These are phyloP conservation scores for Bonia amplexicaulis DNA, from an alignment of 176 grass and related monocot species.

Conservation along the genomic window DNA sequence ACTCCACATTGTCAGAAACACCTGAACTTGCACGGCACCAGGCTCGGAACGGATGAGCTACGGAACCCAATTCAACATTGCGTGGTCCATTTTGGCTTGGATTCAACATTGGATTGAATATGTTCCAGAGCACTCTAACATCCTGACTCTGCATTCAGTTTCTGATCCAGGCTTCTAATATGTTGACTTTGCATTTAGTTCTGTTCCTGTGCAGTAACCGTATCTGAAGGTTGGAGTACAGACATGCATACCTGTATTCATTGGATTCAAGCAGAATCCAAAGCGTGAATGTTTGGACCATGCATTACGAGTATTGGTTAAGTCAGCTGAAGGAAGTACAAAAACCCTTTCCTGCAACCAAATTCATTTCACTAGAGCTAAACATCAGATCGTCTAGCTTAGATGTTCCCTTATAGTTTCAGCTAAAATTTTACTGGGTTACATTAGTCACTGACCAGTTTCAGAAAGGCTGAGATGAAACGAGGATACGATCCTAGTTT, in stretches of 20 bases:
- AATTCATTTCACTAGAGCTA: neutral
- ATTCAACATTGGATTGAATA: conserved; percentile 24
- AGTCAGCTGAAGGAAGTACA: neutral
- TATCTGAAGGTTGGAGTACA: conserved; percentile 7
- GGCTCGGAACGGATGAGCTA: neutral
- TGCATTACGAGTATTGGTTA: neutral
- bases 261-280: neutral
- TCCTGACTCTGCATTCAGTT: neutral
- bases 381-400: no score
- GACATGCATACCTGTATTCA: neutral
- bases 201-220: neutral
- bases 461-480: neutral
- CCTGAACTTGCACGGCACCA: conserved; percentile 14
- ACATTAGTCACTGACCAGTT: neutral
- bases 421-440: neutral
- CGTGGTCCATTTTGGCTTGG: conserved; percentile 11
- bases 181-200: conserved; percentile 23
- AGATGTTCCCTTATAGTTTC: neutral
- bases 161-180: neutral
- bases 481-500: neutral
- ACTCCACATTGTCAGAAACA: neutral
- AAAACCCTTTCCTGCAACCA: neutral
- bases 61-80: conserved; percentile 1
- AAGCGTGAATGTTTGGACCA: neutral
- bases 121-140: conserved; percentile 2